phyloP scores from a whole-genome alignment of 2,329 filamentous ascomycete species.

The Colletotrichum lini region DNA sequence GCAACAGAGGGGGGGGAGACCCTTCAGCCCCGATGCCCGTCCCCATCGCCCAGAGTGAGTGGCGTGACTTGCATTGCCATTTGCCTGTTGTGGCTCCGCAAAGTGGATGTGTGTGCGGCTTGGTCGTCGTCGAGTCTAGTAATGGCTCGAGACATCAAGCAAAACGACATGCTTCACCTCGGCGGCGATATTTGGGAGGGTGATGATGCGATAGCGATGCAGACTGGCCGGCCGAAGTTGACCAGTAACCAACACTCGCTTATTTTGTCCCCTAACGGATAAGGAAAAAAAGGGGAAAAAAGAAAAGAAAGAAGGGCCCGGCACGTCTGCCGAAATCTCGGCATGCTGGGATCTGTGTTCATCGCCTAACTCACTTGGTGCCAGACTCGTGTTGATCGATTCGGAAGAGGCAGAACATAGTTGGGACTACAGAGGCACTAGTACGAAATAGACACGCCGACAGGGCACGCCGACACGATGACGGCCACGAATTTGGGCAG shows the following conservation, averaged over 20 bases:
- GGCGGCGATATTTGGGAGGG: neutral
- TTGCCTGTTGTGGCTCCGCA: constrained; percentile 2
- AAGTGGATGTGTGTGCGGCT: constrained; percentile 10
- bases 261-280: constrained; percentile 9
- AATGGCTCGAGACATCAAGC: neutral
- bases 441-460: constrained; percentile 23
- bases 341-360: constrained; percentile 17
- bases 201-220: neutral
- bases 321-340: constrained; percentile 33
- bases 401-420: constrained; percentile 26
- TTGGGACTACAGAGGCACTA: constrained; percentile 36
- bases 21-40: constrained; percentile 2
- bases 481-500: constrained; percentile 11
- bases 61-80: constrained; percentile 13
- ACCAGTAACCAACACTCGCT: neutral
- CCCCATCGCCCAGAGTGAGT: constrained; percentile 26
- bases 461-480: constrained; percentile 24
- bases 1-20: neutral
- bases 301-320: neutral
- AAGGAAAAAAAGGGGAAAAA: neutral
- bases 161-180: neutral
- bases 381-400: constrained; percentile 30
- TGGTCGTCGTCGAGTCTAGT: neutral
- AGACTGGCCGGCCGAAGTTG: neutral
- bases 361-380: constrained; percentile 23